Percentiles rank a stretch among this genome's conserved stretches.
phyloP scores from a whole-genome alignment of 2,329 filamentous ascomycete species.

The Fusarium continuum region DNA sequence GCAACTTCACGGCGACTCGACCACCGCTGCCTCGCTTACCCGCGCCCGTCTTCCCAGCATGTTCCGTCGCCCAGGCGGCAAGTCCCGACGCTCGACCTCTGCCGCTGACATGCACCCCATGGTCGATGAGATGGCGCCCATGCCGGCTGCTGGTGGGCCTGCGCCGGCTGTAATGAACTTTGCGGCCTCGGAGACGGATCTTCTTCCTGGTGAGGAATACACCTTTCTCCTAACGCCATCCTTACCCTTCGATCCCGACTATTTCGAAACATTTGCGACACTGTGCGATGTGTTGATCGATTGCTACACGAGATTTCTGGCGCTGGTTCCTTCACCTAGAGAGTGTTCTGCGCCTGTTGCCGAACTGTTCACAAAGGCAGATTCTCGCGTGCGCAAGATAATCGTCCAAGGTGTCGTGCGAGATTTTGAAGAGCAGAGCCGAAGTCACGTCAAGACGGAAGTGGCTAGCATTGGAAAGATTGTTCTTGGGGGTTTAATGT shows the following conservation, averaged over 20 bases:
- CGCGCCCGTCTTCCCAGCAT: slow-evolving; percentile 84
- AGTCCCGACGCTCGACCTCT: slow-evolving; percentile 65
- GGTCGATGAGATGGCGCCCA: slow-evolving; percentile 45
- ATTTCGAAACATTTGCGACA: slow-evolving; percentile 95
- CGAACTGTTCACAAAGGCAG: slow-evolving; percentile 90
- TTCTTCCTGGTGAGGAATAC: slow-evolving; percentile 87
- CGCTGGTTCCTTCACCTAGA: slow-evolving; percentile 77
- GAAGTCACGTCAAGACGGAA: slow-evolving; percentile 80
- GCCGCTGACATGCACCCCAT: slow-evolving; percentile 53
- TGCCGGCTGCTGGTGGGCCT: slow-evolving; percentile 39
- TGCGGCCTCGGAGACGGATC: slow-evolving; percentile 68
- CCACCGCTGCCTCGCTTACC: slow-evolving; percentile 74
- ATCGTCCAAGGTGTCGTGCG: slow-evolving; percentile 86
- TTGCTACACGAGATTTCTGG: slow-evolving; percentile 82
- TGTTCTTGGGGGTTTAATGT: slow-evolving; percentile 86
- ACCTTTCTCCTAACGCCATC: slow-evolving; percentile 88
- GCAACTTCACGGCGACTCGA: slow-evolving; percentile 82
- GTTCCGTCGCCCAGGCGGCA: slow-evolving; percentile 73
- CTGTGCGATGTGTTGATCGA: slow-evolving; percentile 96
- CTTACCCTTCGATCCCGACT: slow-evolving; percentile 95
- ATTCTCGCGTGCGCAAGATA: slow-evolving; percentile 85
- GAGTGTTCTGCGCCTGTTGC: slow-evolving; percentile 76
- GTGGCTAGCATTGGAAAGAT: slow-evolving; percentile 87
- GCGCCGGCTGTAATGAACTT: slow-evolving; percentile 64
- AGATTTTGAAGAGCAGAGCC: slow-evolving; percentile 90